phyloP scores from a whole-genome alignment of 352 stramenopile species.

The Phytophthora sp. region DNA sequence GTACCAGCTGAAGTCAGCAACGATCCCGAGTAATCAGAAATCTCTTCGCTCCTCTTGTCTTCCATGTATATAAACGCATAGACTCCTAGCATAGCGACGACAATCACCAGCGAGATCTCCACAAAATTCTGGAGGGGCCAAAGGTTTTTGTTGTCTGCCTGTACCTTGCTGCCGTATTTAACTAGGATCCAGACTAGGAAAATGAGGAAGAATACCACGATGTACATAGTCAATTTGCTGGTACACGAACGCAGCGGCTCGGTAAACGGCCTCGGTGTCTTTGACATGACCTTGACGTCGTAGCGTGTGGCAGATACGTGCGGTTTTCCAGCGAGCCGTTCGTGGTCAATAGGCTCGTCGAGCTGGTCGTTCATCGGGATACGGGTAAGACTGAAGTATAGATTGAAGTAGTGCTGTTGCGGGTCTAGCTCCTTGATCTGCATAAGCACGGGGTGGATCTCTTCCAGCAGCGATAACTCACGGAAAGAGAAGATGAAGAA shows the following conservation, averaged over 20 bases:
- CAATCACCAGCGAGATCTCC: constrained; percentile 33
- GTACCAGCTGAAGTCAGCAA: constrained; percentile 15
- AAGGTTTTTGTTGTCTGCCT: constrained; percentile 31
- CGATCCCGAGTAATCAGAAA: background rate
- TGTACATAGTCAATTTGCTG: constrained; percentile 32
- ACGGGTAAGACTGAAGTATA: constrained; percentile 44
- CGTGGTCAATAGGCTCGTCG: constrained; percentile 35
- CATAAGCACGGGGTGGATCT: constrained; percentile 46
- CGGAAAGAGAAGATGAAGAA: constrained; percentile 57
- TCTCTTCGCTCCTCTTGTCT: constrained; percentile 17
- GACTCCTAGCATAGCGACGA: constrained; percentile 14
- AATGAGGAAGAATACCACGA: constrained; percentile 23
- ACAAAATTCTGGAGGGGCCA: constrained; percentile 60
- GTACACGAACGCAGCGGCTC: constrained; percentile 35
- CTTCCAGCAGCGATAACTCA: constrained; percentile 46
- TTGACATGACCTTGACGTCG: constrained; percentile 5
- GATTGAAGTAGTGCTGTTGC: constrained; percentile 23
- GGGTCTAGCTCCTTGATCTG: constrained; percentile 42
- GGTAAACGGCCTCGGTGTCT: constrained; percentile 32
- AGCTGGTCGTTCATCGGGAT: constrained; percentile 25
- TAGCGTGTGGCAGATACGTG: constrained; percentile 13
- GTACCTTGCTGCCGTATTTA: constrained; percentile 32
- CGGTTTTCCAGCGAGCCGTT: constrained; percentile 14
- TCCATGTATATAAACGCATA: constrained; percentile 23
- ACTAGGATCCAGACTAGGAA: constrained; percentile 41